phyloP scores from a whole-genome alignment of 192 early-diverging fungal genomes.

The Backusella mclennaniae region DNA sequence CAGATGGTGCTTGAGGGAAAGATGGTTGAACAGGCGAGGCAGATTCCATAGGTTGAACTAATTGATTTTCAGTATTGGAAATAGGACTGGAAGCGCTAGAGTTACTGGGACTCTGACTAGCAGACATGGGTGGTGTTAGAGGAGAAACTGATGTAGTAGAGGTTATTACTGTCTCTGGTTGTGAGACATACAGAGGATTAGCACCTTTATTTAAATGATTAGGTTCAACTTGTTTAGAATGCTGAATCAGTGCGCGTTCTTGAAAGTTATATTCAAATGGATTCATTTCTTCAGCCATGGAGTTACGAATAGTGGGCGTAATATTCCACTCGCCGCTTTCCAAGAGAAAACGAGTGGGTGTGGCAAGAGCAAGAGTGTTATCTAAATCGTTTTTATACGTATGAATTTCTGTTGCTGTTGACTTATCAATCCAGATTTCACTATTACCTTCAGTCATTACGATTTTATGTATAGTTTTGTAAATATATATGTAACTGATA shows the following conservation, averaged over 20 bases:
- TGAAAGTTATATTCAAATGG: conserved; percentile 30
- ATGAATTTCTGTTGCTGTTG: neutral
- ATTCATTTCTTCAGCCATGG: conserved; percentile 22
- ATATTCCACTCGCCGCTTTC: conserved; percentile 34
- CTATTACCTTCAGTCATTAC: conserved; percentile 12
- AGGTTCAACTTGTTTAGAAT: neutral
- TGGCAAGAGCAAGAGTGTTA: conserved; percentile 13
- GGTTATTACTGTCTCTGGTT: no score
- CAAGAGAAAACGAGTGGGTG: conserved; percentile 31
- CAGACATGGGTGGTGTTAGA: conserved; percentile 4
- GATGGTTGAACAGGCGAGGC: neutral
- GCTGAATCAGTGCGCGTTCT: neutral
- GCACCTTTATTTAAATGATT: neutral
- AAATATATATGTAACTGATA: no score
- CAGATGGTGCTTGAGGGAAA: neutral
- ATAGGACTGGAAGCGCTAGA: neutral
- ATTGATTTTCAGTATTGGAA: neutral
- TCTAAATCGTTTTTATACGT: neutral
- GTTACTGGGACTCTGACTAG: conserved; percentile 2
- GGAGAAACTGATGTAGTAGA: neutral
- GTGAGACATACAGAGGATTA: neutral
- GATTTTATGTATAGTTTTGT: neutral
- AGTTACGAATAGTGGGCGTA: conserved; percentile 11
- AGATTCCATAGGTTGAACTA: neutral
- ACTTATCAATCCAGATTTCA: neutral